phyloP scores from a whole-genome alignment of 306 rosid genomes.

The Gastrolobium villosum region DNA sequence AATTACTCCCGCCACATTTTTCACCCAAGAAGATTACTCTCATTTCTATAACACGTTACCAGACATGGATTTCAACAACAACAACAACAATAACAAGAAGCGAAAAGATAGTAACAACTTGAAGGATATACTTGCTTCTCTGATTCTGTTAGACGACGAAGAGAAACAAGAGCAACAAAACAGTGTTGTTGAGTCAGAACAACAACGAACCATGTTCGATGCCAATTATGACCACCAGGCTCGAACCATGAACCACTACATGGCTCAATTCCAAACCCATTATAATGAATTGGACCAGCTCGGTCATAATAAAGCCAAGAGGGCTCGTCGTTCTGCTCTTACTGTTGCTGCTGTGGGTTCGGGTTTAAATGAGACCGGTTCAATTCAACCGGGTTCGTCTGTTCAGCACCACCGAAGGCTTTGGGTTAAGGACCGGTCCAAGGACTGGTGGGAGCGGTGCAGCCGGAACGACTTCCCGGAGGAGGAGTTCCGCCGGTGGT shows the following conservation, averaged over 20 bases:
- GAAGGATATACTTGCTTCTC: conserved; percentile 57
- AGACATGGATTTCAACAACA: conserved; percentile 53
- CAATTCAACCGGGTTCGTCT: background rate
- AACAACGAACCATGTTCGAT: conserved; percentile 41
- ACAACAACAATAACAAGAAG: background rate
- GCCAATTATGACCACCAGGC: conserved; percentile 44
- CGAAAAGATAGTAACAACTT: background rate
- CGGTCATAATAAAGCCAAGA: conserved; percentile 44
- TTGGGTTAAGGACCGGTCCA: conserved; percentile 88
- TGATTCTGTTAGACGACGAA: conserved; percentile 62
- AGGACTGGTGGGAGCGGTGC: conserved; percentile 84
- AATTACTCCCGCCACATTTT: conserved; percentile 56
- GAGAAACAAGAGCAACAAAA: conserved; percentile 59
- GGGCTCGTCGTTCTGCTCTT: conserved; percentile 50
- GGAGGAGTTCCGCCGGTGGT: conserved; percentile 66
- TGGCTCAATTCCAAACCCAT: conserved; percentile 53
- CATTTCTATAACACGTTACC: conserved; percentile 49
- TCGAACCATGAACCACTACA: conserved; percentile 53
- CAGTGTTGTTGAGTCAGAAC: conserved; percentile 37
- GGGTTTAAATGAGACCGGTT: background rate
- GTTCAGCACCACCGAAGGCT: conserved; percentile 62
- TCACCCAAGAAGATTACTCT: conserved; percentile 64
- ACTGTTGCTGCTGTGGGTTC: conserved; percentile 19
- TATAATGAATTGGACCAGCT: conserved; percentile 35
- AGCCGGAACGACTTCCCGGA: conserved; percentile 68